These are phyloP conservation scores for Lactifluus pinguis DNA, from an alignment of 768 basidiomycete species.

Conservation along the genomic window DNA sequence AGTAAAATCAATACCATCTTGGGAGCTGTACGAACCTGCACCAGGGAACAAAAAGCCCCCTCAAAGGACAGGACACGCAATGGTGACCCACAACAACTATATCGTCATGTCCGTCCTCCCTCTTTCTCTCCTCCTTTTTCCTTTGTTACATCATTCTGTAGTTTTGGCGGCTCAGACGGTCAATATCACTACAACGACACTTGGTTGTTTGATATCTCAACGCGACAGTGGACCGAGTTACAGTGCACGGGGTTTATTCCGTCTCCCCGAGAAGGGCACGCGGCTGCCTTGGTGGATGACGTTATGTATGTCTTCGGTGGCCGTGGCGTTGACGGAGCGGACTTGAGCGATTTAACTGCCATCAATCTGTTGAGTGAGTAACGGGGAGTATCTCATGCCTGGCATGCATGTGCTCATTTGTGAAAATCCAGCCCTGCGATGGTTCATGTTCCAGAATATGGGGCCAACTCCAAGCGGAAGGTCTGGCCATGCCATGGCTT, in stretches of 20 bases:
- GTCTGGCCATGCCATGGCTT: conserved; percentile 98
- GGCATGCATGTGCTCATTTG: not conserved
- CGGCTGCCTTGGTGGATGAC: conserved; percentile 69
- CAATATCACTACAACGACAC: conserved; percentile 99
- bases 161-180: conserved; percentile 98
- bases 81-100: conserved; percentile 65
- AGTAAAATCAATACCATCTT: conserved; percentile 79
- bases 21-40: conserved; percentile 70
- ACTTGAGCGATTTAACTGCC: conserved; percentile 30
- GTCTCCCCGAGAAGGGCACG: conserved; percentile 90
- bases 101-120: conserved; percentile 12
- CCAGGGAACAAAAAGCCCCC: conserved; percentile 57
- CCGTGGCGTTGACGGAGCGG: too few species aligned
- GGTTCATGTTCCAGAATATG: conserved; percentile 99
- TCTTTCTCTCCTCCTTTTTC: conserved; percentile 14
- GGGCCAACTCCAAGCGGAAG: conserved; percentile 88
- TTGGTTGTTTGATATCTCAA: conserved; percentile 83
- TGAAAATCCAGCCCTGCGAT: conserved; percentile 67
- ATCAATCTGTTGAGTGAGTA: conserved; percentile 94
- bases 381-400: not conserved
- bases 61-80: conserved; percentile 85
- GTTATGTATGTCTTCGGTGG: too few species aligned
- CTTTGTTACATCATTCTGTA: conserved; percentile 29
- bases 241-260: conserved; percentile 98
- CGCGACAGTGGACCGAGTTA: conserved; percentile 81